These are phyloP conservation scores for Chaetomium sp. DNA, from an alignment of 2,329 filamentous ascomycete genomes.

Conservation along the genomic window DNA sequence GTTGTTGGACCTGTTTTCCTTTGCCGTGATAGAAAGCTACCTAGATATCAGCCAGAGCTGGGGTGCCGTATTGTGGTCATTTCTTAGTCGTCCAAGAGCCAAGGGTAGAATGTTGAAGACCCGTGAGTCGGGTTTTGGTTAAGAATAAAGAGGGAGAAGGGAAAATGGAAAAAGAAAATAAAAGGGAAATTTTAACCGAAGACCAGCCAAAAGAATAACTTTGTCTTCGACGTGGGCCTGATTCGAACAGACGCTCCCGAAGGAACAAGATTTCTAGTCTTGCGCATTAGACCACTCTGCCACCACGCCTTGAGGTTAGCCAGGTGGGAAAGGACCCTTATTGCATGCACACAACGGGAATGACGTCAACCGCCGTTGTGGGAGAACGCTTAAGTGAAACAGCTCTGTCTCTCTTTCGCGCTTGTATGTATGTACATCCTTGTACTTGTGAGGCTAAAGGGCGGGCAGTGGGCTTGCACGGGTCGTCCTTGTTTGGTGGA, in stretches of 20 bases:
- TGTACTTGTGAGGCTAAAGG: not conserved
- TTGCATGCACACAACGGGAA: not conserved
- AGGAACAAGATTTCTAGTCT: constrained; percentile 30
- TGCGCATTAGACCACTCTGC: constrained; percentile 29
- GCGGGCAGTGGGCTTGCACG: not conserved
- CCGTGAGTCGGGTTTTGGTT: not conserved
- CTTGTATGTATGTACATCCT: not conserved
- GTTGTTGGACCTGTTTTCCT: no score
- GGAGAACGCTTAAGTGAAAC: not conserved
- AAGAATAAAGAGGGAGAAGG: not conserved
- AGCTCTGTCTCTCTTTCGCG: not conserved
- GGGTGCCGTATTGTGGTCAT: no score
- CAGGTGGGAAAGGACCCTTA: not conserved
- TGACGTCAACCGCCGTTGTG: not conserved
- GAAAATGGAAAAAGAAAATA: not conserved
- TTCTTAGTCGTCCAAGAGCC: no score
- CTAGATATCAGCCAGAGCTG: no score
- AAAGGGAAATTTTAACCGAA: no score
- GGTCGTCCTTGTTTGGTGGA: not conserved
- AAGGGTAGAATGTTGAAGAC: not conserved
- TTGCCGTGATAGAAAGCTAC: no score
- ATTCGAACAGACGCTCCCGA: constrained; percentile 29
- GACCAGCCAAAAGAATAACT: constrained; percentile 1
- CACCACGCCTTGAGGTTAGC: constrained; percentile 21
- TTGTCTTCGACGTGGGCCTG: constrained; percentile 24